Conservation (phyloP, 2,329 filamentous ascomycete genomes). For the Fonsecaea nubica region DNA sequence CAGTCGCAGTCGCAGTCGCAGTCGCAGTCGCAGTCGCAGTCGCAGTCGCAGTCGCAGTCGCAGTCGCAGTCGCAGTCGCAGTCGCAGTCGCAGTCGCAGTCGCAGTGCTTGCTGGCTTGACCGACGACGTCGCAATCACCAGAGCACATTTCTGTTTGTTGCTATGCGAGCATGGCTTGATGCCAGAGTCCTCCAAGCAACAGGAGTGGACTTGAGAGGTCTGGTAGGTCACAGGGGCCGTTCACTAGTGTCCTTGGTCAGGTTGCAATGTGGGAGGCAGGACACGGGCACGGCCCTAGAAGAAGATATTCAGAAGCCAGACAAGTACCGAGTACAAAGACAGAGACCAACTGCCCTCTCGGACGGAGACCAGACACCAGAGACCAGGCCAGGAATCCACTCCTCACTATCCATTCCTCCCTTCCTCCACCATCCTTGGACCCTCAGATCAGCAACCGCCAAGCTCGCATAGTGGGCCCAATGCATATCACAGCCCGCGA, state of each 20-base stretch:
- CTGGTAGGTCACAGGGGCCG: not conserved
- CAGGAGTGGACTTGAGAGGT: not conserved
- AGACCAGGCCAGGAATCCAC: not conserved
- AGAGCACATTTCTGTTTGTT: not conserved
- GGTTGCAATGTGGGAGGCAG: not conserved
- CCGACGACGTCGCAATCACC: not conserved
- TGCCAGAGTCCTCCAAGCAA: not conserved
- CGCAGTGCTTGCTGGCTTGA: no score
- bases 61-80: no score
- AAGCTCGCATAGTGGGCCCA: not conserved
- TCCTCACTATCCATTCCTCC: not conserved
- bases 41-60: no score
- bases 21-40: no score
- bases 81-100: no score
- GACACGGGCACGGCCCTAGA: no score
- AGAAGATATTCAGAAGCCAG: no score
- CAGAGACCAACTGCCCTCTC: not conserved
- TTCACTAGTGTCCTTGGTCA: conserved; percentile 1
- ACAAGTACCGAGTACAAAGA: no score
- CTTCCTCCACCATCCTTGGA: not conserved
- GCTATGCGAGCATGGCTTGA: not conserved
- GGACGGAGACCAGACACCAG: no score
- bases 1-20: no score
- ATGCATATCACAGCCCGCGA: not conserved
- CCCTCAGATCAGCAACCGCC: not conserved